phyloP scores from a whole-genome alignment of 352 stramenopile species.

The Phytophthora pini region DNA sequence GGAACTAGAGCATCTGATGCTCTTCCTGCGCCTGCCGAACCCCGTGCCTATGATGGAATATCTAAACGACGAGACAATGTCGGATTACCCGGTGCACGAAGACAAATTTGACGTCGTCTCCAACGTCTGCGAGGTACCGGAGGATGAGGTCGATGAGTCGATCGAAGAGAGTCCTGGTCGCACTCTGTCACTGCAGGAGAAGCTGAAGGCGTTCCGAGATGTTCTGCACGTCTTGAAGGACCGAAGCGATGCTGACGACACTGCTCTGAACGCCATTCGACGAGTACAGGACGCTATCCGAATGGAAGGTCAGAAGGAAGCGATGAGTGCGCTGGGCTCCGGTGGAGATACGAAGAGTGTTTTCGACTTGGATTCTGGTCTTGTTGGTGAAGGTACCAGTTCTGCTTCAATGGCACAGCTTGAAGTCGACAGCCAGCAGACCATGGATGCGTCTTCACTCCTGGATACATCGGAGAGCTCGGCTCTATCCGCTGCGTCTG shows the following conservation, averaged over 20 bases:
- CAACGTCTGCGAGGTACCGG: slow-evolving; percentile 63
- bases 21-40: slow-evolving; percentile 67
- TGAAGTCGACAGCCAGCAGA: slow-evolving; percentile 36
- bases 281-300: slow-evolving; percentile 74
- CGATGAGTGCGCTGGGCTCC: slow-evolving; percentile 18
- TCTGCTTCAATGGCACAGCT: slow-evolving; percentile 34
- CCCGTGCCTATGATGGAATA: slow-evolving; percentile 71
- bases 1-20: slow-evolving; percentile 70
- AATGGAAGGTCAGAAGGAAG: slow-evolving; percentile 49
- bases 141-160: slow-evolving; percentile 71
- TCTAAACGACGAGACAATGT: slow-evolving; percentile 74
- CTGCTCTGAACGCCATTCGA: slow-evolving; percentile 57
- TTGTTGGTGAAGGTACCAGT: slow-evolving; percentile 1
- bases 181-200: slow-evolving; percentile 75
- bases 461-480: slow-evolving; percentile 48
- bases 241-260: slow-evolving; percentile 67
- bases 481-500: slow-evolving; percentile 44
- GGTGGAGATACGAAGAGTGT: slow-evolving; percentile 25
- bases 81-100: slow-evolving; percentile 77
- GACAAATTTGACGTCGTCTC: slow-evolving; percentile 88
- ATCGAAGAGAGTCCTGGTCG: slow-evolving; percentile 43
- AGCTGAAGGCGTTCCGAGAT: slow-evolving; percentile 81
- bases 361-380: slow-evolving; percentile 30
- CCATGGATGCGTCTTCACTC: slow-evolving; percentile 43
- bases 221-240: slow-evolving; percentile 80